Percentiles rank a stretch among this genome's conserved stretches.
These are phyloP conservation scores for Guyanaporus albipodus DNA, from an alignment of 768 basidiomycete species.

Conservation along the genomic window DNA sequence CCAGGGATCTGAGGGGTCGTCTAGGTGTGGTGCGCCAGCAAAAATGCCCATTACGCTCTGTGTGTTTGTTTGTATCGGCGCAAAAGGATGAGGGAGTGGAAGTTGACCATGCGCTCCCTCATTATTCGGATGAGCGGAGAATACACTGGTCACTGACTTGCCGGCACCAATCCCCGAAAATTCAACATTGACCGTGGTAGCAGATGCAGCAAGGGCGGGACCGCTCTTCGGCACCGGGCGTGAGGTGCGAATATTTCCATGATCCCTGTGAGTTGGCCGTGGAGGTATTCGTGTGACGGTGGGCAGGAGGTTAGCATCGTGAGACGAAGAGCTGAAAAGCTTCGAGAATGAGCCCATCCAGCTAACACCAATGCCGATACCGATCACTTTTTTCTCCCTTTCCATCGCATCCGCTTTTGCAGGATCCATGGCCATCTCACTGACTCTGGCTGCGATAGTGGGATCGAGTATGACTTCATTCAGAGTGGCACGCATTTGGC, in stretches of 20 bases:
- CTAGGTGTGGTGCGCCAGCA: conserved; percentile 70
- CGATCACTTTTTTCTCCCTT: conserved; percentile 29
- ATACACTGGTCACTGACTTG: conserved; percentile 48
- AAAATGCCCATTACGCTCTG: conserved; percentile 79
- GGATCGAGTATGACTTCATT: conserved; percentile 94
- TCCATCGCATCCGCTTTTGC: conserved; percentile 44
- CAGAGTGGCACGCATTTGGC: conserved; percentile 72
- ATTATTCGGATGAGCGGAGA: conserved; percentile 28
- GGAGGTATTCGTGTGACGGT: conserved; percentile 24
- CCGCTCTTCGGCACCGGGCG: conserved; percentile 73
- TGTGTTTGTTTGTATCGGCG: conserved; percentile 16
- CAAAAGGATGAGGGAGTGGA: conserved; percentile 11
- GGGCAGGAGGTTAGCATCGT: conserved; percentile 12
- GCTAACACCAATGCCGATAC: conserved; percentile 38
- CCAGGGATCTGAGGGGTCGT: conserved; percentile 61
- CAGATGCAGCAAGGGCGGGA: conserved; percentile 81
- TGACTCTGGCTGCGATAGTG: conserved; percentile 61
- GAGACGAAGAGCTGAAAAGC: conserved; percentile 51
- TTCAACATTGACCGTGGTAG: conserved; percentile 94
- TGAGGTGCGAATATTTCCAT: conserved; percentile 23
- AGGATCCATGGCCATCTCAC: conserved; percentile 65
- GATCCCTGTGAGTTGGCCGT: conserved; percentile 26
- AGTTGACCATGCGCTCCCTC: conserved; percentile 11
- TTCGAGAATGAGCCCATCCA: conserved; percentile 91
- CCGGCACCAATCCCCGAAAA: conserved; percentile 73